Evolutionary conservation across 352 stramenopile species (phyloP).

Genomic region (Aphanomyces stellatus): DNA sequence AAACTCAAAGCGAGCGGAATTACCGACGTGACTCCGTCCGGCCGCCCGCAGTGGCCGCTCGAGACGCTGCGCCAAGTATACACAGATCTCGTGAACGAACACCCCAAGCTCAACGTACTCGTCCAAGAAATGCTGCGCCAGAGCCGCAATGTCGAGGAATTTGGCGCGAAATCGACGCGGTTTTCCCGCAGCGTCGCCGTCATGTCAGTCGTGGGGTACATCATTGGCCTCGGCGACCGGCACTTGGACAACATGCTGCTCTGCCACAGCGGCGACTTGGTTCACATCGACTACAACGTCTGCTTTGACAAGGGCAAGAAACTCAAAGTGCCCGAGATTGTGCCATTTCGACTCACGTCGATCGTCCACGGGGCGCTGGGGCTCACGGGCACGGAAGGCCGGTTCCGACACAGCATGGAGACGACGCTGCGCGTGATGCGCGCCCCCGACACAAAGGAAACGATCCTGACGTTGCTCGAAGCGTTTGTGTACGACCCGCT

Average conservation of each 20-base stretch:
- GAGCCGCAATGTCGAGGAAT: conserved; percentile 51
- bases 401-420: conserved; percentile 64
- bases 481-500: conserved; percentile 84
- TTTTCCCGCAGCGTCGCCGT: conserved; percentile 73
- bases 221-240: conserved; percentile 85
- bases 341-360: conserved; percentile 85
- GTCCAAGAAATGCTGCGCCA: conserved; percentile 48
- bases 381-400: conserved; percentile 58
- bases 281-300: conserved; percentile 91
- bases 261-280: conserved; percentile 67
- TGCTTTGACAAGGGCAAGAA: conserved; percentile 85
- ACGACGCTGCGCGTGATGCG: conserved; percentile 62
- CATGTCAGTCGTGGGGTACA: conserved; percentile 82
- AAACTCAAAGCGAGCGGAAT: conserved; percentile 76
- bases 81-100: conserved; percentile 50
- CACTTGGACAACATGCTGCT: conserved; percentile 90
- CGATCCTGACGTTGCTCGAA: conserved; percentile 63
- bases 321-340: conserved; percentile 84
- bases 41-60: conserved; percentile 52
- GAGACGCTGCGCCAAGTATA: conserved; percentile 57
- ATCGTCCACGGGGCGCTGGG: conserved; percentile 71
- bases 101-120: conserved; percentile 40
- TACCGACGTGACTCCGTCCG: conserved; percentile 50
- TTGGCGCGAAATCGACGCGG: conserved; percentile 43
- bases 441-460: conserved; percentile 49